Percentiles rank a stretch among this genome's conserved stretches.
phyloP scores from a whole-genome alignment of 768 basidiomycete genomes.

The Hypholoma sublateritium region DNA sequence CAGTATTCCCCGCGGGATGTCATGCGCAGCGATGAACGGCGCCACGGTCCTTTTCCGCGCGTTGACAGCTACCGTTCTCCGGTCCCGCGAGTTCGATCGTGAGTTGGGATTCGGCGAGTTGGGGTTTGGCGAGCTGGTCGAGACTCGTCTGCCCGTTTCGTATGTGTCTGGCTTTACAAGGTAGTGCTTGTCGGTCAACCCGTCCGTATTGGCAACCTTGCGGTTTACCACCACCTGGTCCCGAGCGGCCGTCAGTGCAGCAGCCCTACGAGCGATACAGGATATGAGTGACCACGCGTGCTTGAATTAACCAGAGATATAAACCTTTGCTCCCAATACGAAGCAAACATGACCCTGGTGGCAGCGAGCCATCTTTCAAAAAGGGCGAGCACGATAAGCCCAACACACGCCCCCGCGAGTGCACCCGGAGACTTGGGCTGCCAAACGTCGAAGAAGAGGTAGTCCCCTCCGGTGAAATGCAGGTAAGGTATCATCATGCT shows the following conservation, averaged over 20 bases:
- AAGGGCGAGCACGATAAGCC: constrained; percentile 63
- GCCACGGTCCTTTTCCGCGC: constrained; percentile 38
- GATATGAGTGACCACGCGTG: neutral
- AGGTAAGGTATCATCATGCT: constrained; percentile 65
- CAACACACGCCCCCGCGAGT: constrained; percentile 74
- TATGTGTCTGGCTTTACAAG: neutral
- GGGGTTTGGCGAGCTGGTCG: neutral
- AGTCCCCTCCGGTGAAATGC: constrained; percentile 66
- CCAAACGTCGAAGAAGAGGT: constrained; percentile 68
- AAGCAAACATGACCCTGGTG: constrained; percentile 49
- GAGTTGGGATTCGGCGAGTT: neutral
- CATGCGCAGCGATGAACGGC: constrained; percentile 68
- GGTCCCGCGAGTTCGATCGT: neutral
- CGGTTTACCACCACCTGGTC: constrained; percentile 10
- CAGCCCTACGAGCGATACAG: constrained; percentile 15
- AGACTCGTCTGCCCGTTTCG: neutral
- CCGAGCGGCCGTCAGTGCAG: constrained; percentile 12
- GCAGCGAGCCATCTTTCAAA: constrained; percentile 71
- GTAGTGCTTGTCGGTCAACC: neutral
- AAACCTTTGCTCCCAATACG: constrained; percentile 61
- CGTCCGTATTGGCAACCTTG: neutral
- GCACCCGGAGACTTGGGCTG: constrained; percentile 66
- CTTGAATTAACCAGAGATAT: constrained; percentile 12
- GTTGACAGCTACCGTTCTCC: neutral
- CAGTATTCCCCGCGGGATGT: constrained; percentile 68